phyloP scores from a whole-genome alignment of 305 asterid genomes.

The Fraxinus paxiana region DNA sequence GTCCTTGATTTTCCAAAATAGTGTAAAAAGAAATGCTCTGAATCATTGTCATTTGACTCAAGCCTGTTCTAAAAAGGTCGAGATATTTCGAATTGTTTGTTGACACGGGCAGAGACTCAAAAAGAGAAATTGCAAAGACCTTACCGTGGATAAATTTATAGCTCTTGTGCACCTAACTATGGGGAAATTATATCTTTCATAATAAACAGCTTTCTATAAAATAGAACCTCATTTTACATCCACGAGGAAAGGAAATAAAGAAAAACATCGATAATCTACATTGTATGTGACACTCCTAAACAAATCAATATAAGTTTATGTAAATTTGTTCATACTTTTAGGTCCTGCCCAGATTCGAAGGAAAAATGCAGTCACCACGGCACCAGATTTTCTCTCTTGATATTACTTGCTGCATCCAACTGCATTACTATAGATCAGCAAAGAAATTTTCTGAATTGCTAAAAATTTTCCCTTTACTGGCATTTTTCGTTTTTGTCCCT shows the following conservation, averaged over 20 bases:
- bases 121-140: neutral
- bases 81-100: neutral
- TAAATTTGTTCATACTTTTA: neutral
- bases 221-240: neutral
- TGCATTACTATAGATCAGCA: constrained; percentile 46
- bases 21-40: neutral
- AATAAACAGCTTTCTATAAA: too few species aligned
- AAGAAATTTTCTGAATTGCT: constrained; percentile 52
- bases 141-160: neutral
- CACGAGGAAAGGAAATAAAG: neutral
- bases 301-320: neutral
- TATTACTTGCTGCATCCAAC: neutral
- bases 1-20: neutral
- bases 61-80: neutral
- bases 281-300: neutral
- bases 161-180: neutral
- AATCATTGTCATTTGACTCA: too few species aligned
- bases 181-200: neutral
- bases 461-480: constrained; percentile 32
- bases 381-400: neutral
- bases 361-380: neutral
- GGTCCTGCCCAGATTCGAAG: neutral
- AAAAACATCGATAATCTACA: neutral
- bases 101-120: neutral
- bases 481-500: constrained; percentile 59